phyloP scores from a whole-genome alignment of 2,329 filamentous ascomycete genomes.

The Bisporella sp. region DNA sequence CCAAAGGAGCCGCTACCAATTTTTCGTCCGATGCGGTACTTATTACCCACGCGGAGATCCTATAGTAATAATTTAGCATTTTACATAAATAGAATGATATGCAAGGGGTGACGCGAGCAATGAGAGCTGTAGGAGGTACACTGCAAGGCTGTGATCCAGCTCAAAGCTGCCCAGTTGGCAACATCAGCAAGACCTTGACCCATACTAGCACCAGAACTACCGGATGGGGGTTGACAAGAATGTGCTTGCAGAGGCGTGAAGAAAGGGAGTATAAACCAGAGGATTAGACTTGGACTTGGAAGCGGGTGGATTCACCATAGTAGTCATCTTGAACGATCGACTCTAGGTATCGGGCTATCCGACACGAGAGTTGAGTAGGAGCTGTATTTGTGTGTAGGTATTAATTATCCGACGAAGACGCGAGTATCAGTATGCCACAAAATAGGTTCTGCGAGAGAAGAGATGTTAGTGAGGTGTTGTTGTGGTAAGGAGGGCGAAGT shows the following conservation, averaged over 20 bases:
- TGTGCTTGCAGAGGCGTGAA: slow-evolving; percentile 25
- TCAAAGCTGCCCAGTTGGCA: slow-evolving; percentile 8
- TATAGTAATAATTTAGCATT: slow-evolving; percentile 33
- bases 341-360: slow-evolving; percentile 24
- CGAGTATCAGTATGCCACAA: slow-evolving; percentile 2
- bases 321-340: slow-evolving; percentile 47
- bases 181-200: slow-evolving; percentile 9
- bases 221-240: slow-evolving; percentile 19
- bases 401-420: not conserved
- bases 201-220: slow-evolving; percentile 14
- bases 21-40: slow-evolving; percentile 99
- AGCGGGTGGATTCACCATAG: slow-evolving; percentile 46
- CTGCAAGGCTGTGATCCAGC: slow-evolving; percentile 18
- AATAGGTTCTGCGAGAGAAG: slow-evolving; percentile 7
- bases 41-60: slow-evolving; percentile 99
- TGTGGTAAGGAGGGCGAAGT: slow-evolving; percentile 11
- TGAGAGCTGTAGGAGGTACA: slow-evolving; percentile 3
- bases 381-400: slow-evolving; percentile 1
- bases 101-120: slow-evolving; percentile 1
- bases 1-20: slow-evolving; percentile 97
- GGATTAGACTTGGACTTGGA: slow-evolving; percentile 30
- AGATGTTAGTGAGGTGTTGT: slow-evolving; percentile 15
- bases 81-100: not conserved
- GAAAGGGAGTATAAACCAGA: slow-evolving; percentile 34
- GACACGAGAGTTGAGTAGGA: slow-evolving; percentile 23